Evolutionary conservation across 306 rosid species (phyloP).

Genomic region (Cercis canadensis): DNA sequence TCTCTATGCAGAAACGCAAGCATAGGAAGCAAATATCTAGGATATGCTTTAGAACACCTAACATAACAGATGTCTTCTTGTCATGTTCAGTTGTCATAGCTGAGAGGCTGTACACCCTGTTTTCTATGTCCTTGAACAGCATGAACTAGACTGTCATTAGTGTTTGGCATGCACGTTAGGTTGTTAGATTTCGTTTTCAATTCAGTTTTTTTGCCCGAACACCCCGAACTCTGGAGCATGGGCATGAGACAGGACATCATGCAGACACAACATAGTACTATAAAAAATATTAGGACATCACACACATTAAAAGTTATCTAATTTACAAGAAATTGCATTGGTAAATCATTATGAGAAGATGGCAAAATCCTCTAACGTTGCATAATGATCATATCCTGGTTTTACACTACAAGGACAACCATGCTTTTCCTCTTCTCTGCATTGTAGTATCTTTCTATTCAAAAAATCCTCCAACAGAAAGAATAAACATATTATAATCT

Average conservation of each 20-base stretch:
- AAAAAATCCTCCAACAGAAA: neutral
- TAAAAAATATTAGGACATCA: too few relatives aligned
- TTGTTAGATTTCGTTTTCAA: too few relatives aligned
- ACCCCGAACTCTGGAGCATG: too few relatives aligned
- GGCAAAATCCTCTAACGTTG: neutral
- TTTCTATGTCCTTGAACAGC: neutral
- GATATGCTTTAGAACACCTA: neutral
- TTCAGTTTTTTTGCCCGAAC: too few relatives aligned
- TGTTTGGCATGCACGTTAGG: too few relatives aligned
- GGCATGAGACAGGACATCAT: too few relatives aligned
- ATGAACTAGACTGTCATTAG: too few relatives aligned
- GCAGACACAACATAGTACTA: too few relatives aligned
- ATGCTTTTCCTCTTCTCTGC: neutral
- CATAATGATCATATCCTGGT: neutral
- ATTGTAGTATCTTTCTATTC: neutral
- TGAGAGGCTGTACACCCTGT: neutral
- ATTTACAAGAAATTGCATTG: too few relatives aligned
- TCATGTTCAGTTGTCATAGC: neutral
- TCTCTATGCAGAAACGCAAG: neutral
- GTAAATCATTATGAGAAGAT: neutral
- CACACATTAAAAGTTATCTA: too few relatives aligned
- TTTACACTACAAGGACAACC: neutral
- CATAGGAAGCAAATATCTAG: neutral
- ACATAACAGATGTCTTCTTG: neutral
- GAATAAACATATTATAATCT: neutral